Evolutionary conservation across 2,329 filamentous ascomycete species (phyloP), one percentile per base, ranked within the genome.

Genomic region (Aspergillus sergii): DNA sequence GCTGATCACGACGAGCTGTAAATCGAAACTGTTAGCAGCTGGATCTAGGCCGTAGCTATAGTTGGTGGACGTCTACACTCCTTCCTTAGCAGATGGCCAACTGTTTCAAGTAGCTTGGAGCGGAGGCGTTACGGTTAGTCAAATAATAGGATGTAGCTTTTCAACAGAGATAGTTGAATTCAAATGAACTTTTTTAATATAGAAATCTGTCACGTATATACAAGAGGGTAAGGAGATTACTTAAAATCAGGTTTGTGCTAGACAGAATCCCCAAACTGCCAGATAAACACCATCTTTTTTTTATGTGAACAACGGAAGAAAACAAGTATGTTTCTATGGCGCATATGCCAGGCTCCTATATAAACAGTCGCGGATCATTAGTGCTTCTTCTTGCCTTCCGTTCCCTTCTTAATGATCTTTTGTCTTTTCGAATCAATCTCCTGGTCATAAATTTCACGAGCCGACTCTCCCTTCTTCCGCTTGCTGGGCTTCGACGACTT

Each of bases 401-500:
- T 80, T 12, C 77, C 79, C 69, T 78, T 79, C 73, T 79, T 80
- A 56, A 81, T 79, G 41, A 80, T 76, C 74, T 80, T 81, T 61
- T 78, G 76, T 54, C 76, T 73, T 70, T 80, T 80, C 7, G 76
- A 78, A 41, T 78, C 78, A 54, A 80, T 71, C 66, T 79, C 78
- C 67, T 79, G 70, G 45, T 80, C 79, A 64, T 76, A 80, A 46
- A 83, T 81, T 59, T 85, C 83, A 30, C 80, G 82, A 3, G 84
- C 80, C 0, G 82, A 80, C 69, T 85, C 83, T 9, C 82, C 81
- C 57, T 87, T 91, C 80, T 96, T 96, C 71, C 92, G 84, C 84
- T 95, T 94, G 66, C 79, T 71, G 4, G 72, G 71, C 79, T 93
- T 92, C 62, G 82, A 83, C n/a, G 88, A 87, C 83, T 94, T 95